These are phyloP conservation scores for Mucor velutinosus DNA, from an alignment of 371 early-diverging fungal genomes.

Conservation along the genomic window DNA sequence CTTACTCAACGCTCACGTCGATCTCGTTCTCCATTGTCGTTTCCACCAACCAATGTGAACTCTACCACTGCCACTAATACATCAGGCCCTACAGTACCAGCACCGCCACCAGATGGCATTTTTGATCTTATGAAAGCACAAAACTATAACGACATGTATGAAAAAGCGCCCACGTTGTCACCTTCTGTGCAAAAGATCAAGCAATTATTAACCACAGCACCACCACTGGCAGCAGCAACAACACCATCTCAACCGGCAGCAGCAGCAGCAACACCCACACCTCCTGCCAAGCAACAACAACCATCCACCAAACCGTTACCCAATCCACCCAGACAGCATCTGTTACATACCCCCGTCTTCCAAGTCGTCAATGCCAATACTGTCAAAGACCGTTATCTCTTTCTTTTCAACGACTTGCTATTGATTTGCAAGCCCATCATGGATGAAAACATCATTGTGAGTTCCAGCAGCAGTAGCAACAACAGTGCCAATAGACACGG, in stretches of 20 bases:
- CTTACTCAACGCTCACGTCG: constrained; percentile 12
- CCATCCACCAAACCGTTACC: constrained; percentile 15
- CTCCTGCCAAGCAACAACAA: constrained; percentile 6
- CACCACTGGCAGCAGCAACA: constrained; percentile 4
- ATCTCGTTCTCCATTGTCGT: constrained; percentile 23
- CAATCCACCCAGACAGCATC: constrained; percentile 57
- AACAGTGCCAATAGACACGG: constrained; percentile 8
- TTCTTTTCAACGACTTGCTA: constrained; percentile 79
- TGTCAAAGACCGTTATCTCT: constrained; percentile 77
- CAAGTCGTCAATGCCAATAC: constrained; percentile 73
- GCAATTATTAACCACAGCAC: neutral
- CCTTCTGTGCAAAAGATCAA: neutral
- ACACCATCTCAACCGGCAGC: neutral
- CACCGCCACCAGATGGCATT: neutral
- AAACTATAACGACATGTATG: neutral
- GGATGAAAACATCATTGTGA: constrained; percentile 51
- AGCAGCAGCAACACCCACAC: constrained; percentile 6
- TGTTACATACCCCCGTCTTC: constrained; percentile 78
- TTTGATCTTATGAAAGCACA: constrained; percentile 7
- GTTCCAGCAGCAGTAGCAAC: constrained; percentile 1
- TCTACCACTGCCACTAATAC: neutral
- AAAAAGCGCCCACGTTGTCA: neutral
- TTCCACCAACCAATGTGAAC: constrained; percentile 8
- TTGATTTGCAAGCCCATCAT: constrained; percentile 71
- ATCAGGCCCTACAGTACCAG: too few relatives aligned